Conservation (phyloP, 1,139 yeast genomes). For the Arxiozyma telluris region DNA sequence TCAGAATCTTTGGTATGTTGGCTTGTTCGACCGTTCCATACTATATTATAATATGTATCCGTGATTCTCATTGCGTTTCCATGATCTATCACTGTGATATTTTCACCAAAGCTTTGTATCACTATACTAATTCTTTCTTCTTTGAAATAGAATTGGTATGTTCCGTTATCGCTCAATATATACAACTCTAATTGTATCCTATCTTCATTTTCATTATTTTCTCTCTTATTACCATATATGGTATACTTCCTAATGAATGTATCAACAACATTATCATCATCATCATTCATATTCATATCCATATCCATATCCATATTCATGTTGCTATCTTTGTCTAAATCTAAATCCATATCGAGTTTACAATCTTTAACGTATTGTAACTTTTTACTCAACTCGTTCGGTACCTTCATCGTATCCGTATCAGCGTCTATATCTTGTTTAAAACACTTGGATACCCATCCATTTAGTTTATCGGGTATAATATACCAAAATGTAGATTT, state of each 20-base stretch:
- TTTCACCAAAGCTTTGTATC: not conserved
- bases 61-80: not conserved
- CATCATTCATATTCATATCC: not conserved
- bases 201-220: not conserved
- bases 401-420: constrained; percentile 1
- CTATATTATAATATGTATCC: not conserved
- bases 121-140: not conserved
- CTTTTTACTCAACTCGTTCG: constrained; percentile 4
- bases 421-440: not conserved
- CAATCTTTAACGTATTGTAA: not conserved
- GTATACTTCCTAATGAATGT: constrained; percentile 6
- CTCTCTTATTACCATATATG: constrained; percentile 1
- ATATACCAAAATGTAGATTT: constrained; percentile 7
- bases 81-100: not conserved
- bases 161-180: constrained; percentile 10
- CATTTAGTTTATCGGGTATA: constrained; percentile 7
- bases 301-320: not conserved
- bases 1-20: not conserved
- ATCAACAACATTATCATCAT: not conserved
- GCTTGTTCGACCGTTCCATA: not conserved
- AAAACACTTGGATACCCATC: constrained; percentile 10
- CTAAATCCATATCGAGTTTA: not conserved
- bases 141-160: constrained; percentile 10
- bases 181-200: not conserved
- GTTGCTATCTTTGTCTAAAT: not conserved